Evolutionary conservation across 257 asterid species (phyloP).

Genomic region (Fraxinus americana): DNA sequence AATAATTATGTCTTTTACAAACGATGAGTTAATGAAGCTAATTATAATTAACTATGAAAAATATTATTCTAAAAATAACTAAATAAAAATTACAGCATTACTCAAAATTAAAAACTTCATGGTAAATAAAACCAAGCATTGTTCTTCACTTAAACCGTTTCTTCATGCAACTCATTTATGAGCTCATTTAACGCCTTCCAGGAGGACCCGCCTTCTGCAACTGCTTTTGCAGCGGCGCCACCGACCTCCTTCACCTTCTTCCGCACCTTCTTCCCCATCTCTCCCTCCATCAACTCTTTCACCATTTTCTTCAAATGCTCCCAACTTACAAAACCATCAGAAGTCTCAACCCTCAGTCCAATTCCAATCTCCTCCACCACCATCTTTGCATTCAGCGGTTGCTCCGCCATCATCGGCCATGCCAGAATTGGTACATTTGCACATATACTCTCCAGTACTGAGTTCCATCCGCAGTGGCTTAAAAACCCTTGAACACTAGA

Average conservation of each 20-base stretch:
- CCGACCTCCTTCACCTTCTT: conserved; percentile 29
- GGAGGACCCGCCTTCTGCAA: too few relatives aligned
- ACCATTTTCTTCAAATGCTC: conserved; percentile 29
- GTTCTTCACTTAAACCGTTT: background rate
- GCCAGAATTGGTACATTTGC: conserved; percentile 48
- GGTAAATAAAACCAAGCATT: background rate
- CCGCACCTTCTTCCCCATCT: conserved; percentile 34
- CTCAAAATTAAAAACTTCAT: too few relatives aligned
- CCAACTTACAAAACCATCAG: conserved; percentile 35
- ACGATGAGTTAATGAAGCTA: too few relatives aligned
- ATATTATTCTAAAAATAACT: too few relatives aligned
- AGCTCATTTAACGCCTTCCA: too few relatives aligned
- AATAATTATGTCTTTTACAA: too few relatives aligned
- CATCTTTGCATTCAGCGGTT: conserved; percentile 42
- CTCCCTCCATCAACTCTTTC: conserved; percentile 48
- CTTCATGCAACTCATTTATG: too few relatives aligned
- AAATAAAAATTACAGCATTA: too few relatives aligned
- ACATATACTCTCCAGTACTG: conserved; percentile 42
- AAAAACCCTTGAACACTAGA: conserved; percentile 40
- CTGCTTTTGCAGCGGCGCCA: too few relatives aligned
- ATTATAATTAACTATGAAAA: too few relatives aligned
- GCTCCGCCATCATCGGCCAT: conserved; percentile 60
- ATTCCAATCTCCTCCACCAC: conserved; percentile 46
- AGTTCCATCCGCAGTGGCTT: conserved; percentile 53
- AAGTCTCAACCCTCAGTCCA: conserved; percentile 31